phyloP scores from a whole-genome alignment of 73 alveolate species.

The Paramecium tetraurelia region DNA sequence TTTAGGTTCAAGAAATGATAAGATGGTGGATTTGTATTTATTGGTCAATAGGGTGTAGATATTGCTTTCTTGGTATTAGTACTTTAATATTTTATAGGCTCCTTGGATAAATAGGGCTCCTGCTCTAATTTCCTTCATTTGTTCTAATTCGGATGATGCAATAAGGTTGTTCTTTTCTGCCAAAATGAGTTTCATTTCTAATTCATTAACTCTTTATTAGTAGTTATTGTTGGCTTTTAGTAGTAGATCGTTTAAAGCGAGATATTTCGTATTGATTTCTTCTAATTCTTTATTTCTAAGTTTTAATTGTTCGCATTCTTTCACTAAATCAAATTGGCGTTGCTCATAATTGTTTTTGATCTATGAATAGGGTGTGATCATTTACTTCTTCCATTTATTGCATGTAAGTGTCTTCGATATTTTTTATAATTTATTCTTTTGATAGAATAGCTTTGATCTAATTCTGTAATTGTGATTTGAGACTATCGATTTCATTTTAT shows the following conservation, averaged over 20 bases:
- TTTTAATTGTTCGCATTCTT: not conserved
- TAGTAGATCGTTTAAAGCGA: not conserved
- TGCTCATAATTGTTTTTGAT: not conserved
- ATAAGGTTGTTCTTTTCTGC: not conserved
- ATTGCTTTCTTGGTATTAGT: not conserved
- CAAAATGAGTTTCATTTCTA: not conserved
- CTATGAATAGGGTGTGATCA: not conserved
- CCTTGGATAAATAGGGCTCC: not conserved
- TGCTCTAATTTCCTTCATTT: conserved; percentile 24
- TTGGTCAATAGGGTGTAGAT: not conserved
- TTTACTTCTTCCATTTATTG: conserved; percentile 3
- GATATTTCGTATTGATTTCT: not conserved
- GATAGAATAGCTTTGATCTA: not conserved
- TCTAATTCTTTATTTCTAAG: not conserved
- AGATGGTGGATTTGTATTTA: not conserved
- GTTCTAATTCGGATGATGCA: not conserved
- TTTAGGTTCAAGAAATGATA: not conserved
- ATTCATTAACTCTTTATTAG: not conserved
- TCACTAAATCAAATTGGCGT: not conserved
- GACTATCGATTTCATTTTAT: not conserved
- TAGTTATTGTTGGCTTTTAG: not conserved
- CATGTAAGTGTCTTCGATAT: not conserved
- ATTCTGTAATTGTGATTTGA: not conserved
- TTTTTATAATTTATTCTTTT: conserved; percentile 10
- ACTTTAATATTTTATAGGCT: not conserved